These are phyloP conservation scores for Ostreobium quekettii DNA, from an alignment of 139 green algal genomes.

Conservation along the genomic window DNA sequence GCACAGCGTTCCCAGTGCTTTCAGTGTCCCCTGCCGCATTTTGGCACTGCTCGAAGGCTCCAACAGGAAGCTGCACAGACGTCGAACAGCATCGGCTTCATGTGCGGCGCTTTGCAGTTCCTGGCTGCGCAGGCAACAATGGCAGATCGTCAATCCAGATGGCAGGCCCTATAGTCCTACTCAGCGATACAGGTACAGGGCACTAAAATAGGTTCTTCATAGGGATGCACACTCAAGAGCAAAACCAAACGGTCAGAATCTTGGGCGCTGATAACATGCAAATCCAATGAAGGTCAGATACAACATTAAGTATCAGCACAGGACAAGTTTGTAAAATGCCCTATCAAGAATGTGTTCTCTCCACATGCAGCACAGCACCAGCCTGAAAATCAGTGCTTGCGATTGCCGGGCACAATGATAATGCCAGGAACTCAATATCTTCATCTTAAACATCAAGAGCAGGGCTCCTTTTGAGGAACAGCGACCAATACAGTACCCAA, in stretches of 20 bases:
- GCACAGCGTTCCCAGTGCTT: conserved; percentile 56
- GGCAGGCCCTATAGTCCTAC: not conserved
- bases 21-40: conserved; percentile 42
- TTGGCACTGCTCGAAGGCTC: not conserved
- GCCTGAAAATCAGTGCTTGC: too few relatives aligned
- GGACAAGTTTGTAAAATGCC: too few relatives aligned
- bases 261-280: not conserved
- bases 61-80: conserved; percentile 41
- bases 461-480: too few relatives aligned
- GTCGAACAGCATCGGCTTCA: conserved; percentile 45
- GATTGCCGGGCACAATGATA: too few relatives aligned
- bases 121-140: conserved; percentile 15
- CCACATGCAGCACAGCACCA: too few relatives aligned
- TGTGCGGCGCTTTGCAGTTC: conserved; percentile 47
- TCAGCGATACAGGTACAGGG: not conserved
- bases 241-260: not conserved
- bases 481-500: too few relatives aligned
- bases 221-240: too few relatives aligned
- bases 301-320: too few relatives aligned
- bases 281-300: not conserved
- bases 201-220: not conserved
- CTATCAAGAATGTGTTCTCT: too few relatives aligned
- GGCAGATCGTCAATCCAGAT: not conserved
- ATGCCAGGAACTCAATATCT: too few relatives aligned
- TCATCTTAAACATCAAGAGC: too few relatives aligned